Base-by-base conservation (phyloP, 495 filamentous ascomycete genomes). In the Entonaema liquescens region DNA sequence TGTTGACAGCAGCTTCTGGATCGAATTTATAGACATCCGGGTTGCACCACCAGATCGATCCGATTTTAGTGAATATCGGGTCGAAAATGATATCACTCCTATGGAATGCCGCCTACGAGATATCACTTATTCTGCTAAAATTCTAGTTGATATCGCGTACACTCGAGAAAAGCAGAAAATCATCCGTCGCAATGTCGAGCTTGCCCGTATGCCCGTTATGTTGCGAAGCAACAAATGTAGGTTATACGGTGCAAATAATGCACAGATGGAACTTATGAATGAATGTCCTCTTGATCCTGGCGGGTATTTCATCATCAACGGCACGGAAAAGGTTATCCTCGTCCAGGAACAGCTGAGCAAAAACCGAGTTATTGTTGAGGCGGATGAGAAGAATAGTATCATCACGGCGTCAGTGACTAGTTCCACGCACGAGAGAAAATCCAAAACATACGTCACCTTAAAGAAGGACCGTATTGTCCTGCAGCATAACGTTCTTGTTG, bases 291-390 rank as follows among this genome's bases (percentile, higher is more conserved):
- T 98, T 26, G 95, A 99, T 79, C 95, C 96, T 1, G 95, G 95
- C 60, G 95, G 95, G 28, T 99, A 99, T 79, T 99, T 99, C 75
- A 92, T 93, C 65, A 88, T 92, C 52, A 87, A 89, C 69, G 91
- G 91, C 8, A 92, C 91, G 54, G 95, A 99, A 74, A 98, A 98
- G 83, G 95, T 98, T 55, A 98, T 99, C 75, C 86, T 99, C 13
- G 94, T 98, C 35, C 95, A 98, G 78, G 95, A 99, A 72, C 95
- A 98, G 79, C 82, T 98, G 76, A 98, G 95, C 84, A 98, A 98
- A 84, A 99, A 99, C 80, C 87, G 95, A 82, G 93, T 98, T 65
- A 97, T 99, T 75, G 94, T 99, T 8, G 96, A 99, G 79, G 88
- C 90, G 42, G 93, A 95, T 74, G 86, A 89, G 3, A 94, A 95